These are phyloP conservation scores for Solanum chilense DNA, from an alignment of 257 asterid genomes.

Conservation along the genomic window DNA sequence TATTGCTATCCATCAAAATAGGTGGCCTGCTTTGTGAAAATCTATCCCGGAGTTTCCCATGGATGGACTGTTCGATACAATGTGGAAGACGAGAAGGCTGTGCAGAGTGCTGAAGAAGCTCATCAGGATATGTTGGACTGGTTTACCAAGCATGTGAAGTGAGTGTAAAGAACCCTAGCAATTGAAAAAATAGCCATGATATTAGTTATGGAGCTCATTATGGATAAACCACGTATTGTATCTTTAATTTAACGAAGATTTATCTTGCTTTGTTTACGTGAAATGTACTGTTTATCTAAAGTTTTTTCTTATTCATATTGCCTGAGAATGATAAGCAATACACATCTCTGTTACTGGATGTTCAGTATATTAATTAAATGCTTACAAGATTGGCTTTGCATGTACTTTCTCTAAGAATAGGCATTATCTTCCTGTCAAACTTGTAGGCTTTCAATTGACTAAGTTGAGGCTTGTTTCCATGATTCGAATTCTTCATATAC, in stretches of 20 bases:
- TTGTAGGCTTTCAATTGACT: not conserved
- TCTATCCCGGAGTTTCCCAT: not conserved
- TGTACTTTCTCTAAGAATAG: not conserved
- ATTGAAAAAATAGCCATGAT: not conserved
- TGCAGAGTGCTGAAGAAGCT: slow-evolving; percentile 4
- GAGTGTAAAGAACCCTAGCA: not conserved
- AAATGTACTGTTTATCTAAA: not conserved
- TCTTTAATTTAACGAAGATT: not conserved
- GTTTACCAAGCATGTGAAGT: slow-evolving; percentile 2
- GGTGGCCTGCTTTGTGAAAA: not conserved
- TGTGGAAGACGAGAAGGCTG: not conserved
- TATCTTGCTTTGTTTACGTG: not conserved
- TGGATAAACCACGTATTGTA: not conserved
- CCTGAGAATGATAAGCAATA: not conserved
- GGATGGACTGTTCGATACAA: slow-evolving; percentile 6
- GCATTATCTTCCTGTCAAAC: not conserved
- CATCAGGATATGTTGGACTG: not conserved
- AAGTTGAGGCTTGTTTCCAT: not conserved
- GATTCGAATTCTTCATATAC: not conserved
- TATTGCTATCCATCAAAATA: not conserved
- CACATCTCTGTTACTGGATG: not conserved
- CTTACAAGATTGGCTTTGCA: not conserved
- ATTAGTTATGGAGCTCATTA: not conserved
- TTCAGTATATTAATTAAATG: not conserved
- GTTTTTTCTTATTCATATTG: not conserved